Percentiles rank a stretch among this genome's conserved stretches.
These are phyloP conservation scores for Thermothelomyces thermophilus DNA, from an alignment of 2,329 filamentous ascomycete genomes.

Conservation along the genomic window DNA sequence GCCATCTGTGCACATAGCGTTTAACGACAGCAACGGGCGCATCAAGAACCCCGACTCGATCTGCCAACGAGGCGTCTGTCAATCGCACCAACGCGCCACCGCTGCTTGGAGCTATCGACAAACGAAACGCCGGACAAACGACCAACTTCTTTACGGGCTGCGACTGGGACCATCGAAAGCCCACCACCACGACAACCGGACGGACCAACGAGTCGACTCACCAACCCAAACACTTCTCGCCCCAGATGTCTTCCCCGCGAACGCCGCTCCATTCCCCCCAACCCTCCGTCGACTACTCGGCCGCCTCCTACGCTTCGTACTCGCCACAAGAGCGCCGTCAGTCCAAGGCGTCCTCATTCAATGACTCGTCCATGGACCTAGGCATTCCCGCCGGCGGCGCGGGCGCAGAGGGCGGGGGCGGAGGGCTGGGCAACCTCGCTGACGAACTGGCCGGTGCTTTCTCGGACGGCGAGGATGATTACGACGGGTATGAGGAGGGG, in stretches of 20 bases:
- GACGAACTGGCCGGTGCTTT: slow-evolving; percentile 74
- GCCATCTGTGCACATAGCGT: not conserved
- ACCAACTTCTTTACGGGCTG: not conserved
- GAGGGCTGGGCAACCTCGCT: slow-evolving; percentile 66
- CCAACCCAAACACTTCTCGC: not conserved
- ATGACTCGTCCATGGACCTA: slow-evolving; percentile 46
- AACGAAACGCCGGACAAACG: not conserved
- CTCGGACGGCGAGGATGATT: slow-evolving; percentile 51
- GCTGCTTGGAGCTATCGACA: not conserved
- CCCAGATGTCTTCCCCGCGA: slow-evolving; percentile 42
- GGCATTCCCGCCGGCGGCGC: slow-evolving; percentile 24
- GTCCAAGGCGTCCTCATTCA: slow-evolving; percentile 43
- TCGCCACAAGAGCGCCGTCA: slow-evolving; percentile 42
- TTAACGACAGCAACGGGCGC: slow-evolving; percentile 16
- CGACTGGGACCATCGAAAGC: not conserved
- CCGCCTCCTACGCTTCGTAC: slow-evolving; percentile 35
- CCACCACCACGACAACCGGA: not conserved
- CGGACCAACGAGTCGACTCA: not conserved
- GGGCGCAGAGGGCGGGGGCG: slow-evolving; percentile 35
- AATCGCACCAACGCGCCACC: not conserved
- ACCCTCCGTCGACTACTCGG: slow-evolving; percentile 47
- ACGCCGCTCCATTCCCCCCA: slow-evolving; percentile 56
- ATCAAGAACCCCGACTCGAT: slow-evolving; percentile 5
- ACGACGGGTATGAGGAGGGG: slow-evolving; percentile 42
- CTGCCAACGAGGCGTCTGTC: not conserved